Evolutionary conservation across 1,284 basidiomycete species (phyloP).

Genomic region (Hymenochaete sp.): DNA sequence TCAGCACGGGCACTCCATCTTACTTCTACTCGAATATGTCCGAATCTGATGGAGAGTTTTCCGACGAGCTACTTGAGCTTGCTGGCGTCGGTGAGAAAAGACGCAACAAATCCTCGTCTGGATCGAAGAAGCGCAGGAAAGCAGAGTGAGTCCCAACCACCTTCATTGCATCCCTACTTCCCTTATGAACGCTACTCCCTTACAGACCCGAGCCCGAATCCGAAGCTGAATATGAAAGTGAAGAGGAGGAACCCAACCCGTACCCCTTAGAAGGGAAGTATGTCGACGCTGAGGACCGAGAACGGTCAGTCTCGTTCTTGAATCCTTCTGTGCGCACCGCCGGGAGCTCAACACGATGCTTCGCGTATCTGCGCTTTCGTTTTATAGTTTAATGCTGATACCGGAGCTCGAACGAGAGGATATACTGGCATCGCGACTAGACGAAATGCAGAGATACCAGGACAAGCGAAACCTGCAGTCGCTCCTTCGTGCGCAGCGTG

Average conservation of each 20-base stretch:
- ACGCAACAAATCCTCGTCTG: constrained; percentile 32
- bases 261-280: constrained; percentile 92
- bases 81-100: constrained; percentile 52
- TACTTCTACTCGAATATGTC: constrained; percentile 40
- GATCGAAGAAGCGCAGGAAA: constrained; percentile 34
- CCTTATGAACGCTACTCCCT: constrained; percentile 23
- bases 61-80: constrained; percentile 60
- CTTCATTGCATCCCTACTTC: constrained; percentile 1
- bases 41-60: constrained; percentile 60
- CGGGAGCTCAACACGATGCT: constrained; percentile 8
- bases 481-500: constrained; percentile 57
- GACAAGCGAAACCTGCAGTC: constrained; percentile 70
- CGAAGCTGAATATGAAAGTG: constrained; percentile 49
- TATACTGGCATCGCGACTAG: constrained; percentile 70
- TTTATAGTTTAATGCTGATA: constrained; percentile 61
- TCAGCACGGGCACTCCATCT: neutral
- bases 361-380: no score
- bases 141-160: constrained; percentile 34
- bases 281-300: constrained; percentile 73
- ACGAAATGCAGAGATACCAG: constrained; percentile 71
- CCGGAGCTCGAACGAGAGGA: constrained; percentile 86
- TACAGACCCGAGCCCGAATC: constrained; percentile 35
- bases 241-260: constrained; percentile 54
- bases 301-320: constrained; percentile 45
- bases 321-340: neutral